phyloP scores from a whole-genome alignment of 2,329 filamentous ascomycete species.

The Sporothrix mexicana region DNA sequence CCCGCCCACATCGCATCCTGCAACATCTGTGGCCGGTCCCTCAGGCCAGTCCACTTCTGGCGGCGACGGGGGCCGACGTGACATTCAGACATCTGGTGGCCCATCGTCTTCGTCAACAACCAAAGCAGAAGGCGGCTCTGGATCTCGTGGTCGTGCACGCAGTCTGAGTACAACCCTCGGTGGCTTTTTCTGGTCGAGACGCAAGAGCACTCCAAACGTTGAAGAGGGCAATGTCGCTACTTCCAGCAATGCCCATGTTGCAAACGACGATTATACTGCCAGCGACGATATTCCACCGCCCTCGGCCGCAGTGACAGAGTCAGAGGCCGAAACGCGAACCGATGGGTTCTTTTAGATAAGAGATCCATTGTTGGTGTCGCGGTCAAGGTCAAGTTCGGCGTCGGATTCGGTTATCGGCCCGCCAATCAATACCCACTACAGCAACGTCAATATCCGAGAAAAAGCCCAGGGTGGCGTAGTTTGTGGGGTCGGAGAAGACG shows the following conservation, averaged over 20 bases:
- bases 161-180: conserved; percentile 50
- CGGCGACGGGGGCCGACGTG: not conserved
- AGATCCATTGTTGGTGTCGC: not conserved
- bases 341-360: conserved; percentile 15
- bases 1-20: not conserved
- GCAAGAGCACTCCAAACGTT: conserved; percentile 3
- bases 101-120: not conserved
- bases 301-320: not conserved
- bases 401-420: too few species aligned
- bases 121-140: conserved; percentile 23
- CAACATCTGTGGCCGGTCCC: not conserved
- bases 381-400: not conserved
- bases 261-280: conserved; percentile 18
- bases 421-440: too few species aligned
- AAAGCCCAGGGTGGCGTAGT: too few species aligned
- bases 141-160: conserved; percentile 46
- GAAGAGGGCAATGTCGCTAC: not conserved
- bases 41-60: not conserved
- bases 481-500: not conserved
- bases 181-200: conserved; percentile 43
- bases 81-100: conserved; percentile 6
- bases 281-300: conserved; percentile 27
- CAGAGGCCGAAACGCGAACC: not conserved
- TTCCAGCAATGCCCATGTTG: not conserved
- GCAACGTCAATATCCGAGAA: too few species aligned